Conservation (phyloP, 2,329 filamentous ascomycete genomes). For the Alternaria sp. region DNA sequence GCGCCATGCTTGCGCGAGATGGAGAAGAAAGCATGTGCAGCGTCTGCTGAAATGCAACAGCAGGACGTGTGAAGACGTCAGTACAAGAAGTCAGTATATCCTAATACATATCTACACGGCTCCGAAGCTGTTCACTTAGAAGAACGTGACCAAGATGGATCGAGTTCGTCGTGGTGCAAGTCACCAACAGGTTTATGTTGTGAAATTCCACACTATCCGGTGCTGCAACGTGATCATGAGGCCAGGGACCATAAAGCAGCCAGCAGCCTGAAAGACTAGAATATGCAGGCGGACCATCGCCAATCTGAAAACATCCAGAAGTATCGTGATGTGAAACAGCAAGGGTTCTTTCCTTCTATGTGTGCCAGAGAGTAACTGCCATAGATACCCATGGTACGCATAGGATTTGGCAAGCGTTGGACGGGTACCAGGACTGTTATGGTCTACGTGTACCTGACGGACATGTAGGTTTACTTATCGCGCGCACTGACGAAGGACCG, state of each 20-base stretch:
- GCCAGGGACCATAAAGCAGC: background rate
- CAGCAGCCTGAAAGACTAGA: background rate
- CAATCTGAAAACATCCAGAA: background rate
- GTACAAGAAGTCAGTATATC: background rate
- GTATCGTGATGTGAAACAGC: background rate
- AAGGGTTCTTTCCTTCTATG: background rate
- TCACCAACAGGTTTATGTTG: no score
- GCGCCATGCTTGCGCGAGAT: slow-evolving; percentile 58
- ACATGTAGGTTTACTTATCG: slow-evolving; percentile 3
- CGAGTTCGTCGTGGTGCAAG: no score
- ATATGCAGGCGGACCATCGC: background rate
- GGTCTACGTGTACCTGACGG: background rate
- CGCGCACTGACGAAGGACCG: slow-evolving; percentile 3
- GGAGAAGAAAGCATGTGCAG: slow-evolving; percentile 23
- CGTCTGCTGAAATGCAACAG: slow-evolving; percentile 5
- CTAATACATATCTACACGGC: no score
- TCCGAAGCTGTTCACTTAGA: no score
- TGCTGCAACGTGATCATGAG: no score
- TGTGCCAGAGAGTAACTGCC: background rate
- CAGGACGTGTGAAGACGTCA: background rate
- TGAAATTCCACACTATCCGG: no score
- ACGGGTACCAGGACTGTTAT: background rate
- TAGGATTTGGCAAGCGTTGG: background rate
- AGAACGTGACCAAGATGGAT: no score
- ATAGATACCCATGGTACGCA: background rate